Evolutionary conservation across 192 early-diverging fungal species (phyloP), one percentile per base, ranked within the genome.

Genomic region (Coemansia sp.): DNA sequence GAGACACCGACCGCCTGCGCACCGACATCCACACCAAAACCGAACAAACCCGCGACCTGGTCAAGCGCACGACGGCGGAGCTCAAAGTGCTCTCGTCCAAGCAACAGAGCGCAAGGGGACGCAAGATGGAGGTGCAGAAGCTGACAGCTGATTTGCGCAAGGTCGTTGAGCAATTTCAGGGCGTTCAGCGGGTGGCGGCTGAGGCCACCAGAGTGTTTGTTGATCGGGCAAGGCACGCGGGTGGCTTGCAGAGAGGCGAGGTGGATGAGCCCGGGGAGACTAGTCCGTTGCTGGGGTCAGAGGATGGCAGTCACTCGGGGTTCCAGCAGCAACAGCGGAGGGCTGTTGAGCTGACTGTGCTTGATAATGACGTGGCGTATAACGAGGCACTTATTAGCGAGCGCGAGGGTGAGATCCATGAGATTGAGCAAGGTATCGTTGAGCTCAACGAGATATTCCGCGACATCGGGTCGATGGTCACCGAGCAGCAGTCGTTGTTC

Each of bases 401-500:
- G 78, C 86, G 96, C 18, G 96, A 99, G 62, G 83, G 85, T 22
- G 96, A 98, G 55, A 87, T 99, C 19, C 82, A 83, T 47, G 90
- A 90, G 44, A 95, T 99, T 65, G 95, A 98, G 66, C 84, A 87
- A 55, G 93, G 91, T 19, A 97, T 98, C 46, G 85, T 83, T 5
- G 93, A 98, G 65, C 80, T 99, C 17, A 99, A 98, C 71, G 94
- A 98, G 69, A 93, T 99, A 57, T 99, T 99, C 70, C 76, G 94
- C 55, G 94, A 98, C 79, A 66, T 99, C 42, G 93, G 93, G 0
- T 95, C 93, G 4, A 83, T 99, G 59, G 95, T 99, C n/a, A 91
- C 92, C 23, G 95, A 99, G 68, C 96, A 99, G 83, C 90, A 93
- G 61, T 88, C 87, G 55, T 84, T 93, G 61, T 75, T 99, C 10